Evolutionary conservation across 1,139 yeast species (phyloP).

Genomic region (Nakaseomyces glabratus): DNA sequence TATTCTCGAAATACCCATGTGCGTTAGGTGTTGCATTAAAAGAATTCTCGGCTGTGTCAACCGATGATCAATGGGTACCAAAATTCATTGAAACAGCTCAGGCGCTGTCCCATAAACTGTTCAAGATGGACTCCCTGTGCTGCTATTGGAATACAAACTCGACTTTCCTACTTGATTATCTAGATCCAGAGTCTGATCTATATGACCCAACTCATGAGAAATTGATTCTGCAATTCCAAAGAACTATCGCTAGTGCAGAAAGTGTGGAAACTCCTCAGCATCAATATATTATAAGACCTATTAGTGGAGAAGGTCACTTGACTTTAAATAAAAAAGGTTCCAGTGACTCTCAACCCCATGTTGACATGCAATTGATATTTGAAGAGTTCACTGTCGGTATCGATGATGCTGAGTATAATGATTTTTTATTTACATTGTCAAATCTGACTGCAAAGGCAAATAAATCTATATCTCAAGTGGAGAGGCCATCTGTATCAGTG

Average conservation of each 20-base stretch:
- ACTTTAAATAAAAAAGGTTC: constrained; percentile 74
- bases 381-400: constrained; percentile 81
- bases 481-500: constrained; percentile 55
- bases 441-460: constrained; percentile 73
- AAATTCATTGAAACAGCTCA: constrained; percentile 71
- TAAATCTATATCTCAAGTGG: constrained; percentile 38
- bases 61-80: constrained; percentile 79
- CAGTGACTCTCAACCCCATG: constrained; percentile 60
- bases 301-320: constrained; percentile 77
- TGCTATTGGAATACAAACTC: constrained; percentile 80
- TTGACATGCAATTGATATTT: constrained; percentile 66
- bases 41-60: constrained; percentile 86
- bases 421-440: constrained; percentile 72
- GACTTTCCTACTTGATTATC: constrained; percentile 35
- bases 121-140: constrained; percentile 67
- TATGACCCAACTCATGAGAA: constrained; percentile 2
- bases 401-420: constrained; percentile 78
- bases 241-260: constrained; percentile 34
- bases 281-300: constrained; percentile 77
- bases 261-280: constrained; percentile 31
- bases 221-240: constrained; percentile 16
- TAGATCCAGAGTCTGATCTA: constrained; percentile 17
- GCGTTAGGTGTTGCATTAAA: constrained; percentile 74
- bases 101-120: constrained; percentile 61
- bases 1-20: constrained; percentile 63